phyloP scores from a whole-genome alignment of 768 basidiomycete species.

The Saitozyma podzolica region DNA sequence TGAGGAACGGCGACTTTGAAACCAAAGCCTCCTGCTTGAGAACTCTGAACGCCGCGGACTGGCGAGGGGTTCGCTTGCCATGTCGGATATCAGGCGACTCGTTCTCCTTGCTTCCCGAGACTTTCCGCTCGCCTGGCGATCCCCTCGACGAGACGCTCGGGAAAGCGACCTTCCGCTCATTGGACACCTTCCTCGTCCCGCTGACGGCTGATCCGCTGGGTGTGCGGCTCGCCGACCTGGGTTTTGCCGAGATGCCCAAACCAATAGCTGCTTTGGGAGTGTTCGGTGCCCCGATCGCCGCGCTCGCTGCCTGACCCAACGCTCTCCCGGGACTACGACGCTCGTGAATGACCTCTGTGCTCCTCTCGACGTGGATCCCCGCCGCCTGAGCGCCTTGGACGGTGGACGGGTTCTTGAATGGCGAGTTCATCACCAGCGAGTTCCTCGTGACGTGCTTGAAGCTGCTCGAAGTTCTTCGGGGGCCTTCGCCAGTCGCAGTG shows the following conservation, averaged over 20 bases:
- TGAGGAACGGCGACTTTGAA: slow-evolving; percentile 43
- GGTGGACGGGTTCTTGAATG: slow-evolving; percentile 47
- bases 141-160: slow-evolving; percentile 9
- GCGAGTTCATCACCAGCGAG: slow-evolving; percentile 51
- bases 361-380: slow-evolving; percentile 23
- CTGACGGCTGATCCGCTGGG: slow-evolving; percentile 26
- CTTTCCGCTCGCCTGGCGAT: slow-evolving; percentile 16
- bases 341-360: slow-evolving; percentile 40
- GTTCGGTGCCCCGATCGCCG: slow-evolving; percentile 29
- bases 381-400: slow-evolving; percentile 36
- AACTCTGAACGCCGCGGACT: slow-evolving; percentile 40
- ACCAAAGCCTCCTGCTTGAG: slow-evolving; percentile 45
- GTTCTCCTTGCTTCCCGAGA: slow-evolving; percentile 38
- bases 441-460: slow-evolving; percentile 54
- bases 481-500: slow-evolving; percentile 14
- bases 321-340: slow-evolving; percentile 12
- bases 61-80: slow-evolving; percentile 28
- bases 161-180: slow-evolving; percentile 26
- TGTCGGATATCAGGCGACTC: slow-evolving; percentile 34
- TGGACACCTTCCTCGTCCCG: slow-evolving; percentile 40
- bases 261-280: slow-evolving; percentile 43
- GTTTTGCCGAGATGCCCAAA: slow-evolving; percentile 37
- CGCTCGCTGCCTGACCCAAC: slow-evolving; percentile 28
- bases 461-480: slow-evolving; percentile 49
- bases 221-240: slow-evolving; percentile 24